These are phyloP conservation scores for Lathyrus aphaca DNA, from an alignment of 306 rosid species.

Conservation along the genomic window DNA sequence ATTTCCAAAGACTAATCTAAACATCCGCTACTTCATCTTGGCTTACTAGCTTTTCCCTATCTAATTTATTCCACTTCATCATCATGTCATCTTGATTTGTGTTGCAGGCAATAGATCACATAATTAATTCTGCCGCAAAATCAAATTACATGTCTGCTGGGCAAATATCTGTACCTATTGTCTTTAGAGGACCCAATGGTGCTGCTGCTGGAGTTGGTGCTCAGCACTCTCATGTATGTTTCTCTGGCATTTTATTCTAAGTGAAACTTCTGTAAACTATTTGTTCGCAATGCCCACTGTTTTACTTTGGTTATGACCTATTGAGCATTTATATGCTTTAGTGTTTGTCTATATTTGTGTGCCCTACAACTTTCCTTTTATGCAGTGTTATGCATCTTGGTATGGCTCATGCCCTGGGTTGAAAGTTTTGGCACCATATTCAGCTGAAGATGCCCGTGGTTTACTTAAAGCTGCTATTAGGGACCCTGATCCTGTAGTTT, in stretches of 20 bases:
- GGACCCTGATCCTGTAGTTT: conserved; percentile 98
- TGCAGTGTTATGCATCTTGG: conserved; percentile 98
- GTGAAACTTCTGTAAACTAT: neutral
- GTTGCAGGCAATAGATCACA: conserved; percentile 95
- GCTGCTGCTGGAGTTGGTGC: conserved; percentile 99
- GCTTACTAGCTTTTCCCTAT: conserved; percentile 9
- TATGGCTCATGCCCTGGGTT: conserved; percentile 82
- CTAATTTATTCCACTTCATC: conserved; percentile 2
- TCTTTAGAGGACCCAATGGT: conserved; percentile 98
- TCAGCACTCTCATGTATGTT: conserved; percentile 93
- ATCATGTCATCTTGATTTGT: conserved; percentile 19
- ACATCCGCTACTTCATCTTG: neutral
- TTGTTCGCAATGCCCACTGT: conserved; percentile 5
- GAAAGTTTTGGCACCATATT: conserved; percentile 91
- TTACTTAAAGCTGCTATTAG: conserved; percentile 96
- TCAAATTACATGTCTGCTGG: conserved; percentile 98
- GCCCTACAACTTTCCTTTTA: conserved; percentile 13
- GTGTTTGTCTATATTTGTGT: conserved; percentile 13
- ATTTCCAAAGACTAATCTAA: too few relatives aligned
- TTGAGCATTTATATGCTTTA: conserved; percentile 5
- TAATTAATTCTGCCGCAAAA: conserved; percentile 97
- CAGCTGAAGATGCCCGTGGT: conserved; percentile 99
- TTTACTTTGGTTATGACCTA: conserved; percentile 23
- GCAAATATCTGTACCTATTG: conserved; percentile 89
- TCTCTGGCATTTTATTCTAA: conserved; percentile 32